A percentile compares a stretch with the other conserved stretches of the same genome.
phyloP scores from a whole-genome alignment of 768 basidiomycete species.

The Pseudohyphozyma bogoriensis region DNA sequence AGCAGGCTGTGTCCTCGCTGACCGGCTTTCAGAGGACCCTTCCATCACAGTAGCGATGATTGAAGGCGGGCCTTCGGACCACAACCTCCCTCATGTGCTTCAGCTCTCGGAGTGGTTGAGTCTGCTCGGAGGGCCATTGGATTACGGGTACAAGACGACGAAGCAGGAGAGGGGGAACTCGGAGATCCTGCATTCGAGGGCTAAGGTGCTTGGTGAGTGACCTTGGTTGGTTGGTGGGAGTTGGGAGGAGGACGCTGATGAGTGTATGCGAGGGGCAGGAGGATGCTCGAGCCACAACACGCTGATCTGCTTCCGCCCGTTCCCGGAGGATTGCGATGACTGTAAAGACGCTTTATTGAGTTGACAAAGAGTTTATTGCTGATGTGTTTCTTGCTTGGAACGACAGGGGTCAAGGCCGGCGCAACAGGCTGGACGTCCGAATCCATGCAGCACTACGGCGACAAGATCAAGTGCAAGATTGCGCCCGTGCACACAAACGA shows the following conservation, averaged over 20 bases:
- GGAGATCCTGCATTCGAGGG: conserved; percentile 4
- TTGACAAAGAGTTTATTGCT: neutral
- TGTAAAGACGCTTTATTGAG: neutral
- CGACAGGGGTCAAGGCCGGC: conserved; percentile 5
- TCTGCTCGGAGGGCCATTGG: neutral
- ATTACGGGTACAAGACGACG: conserved; percentile 2
- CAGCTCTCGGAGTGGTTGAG: conserved; percentile 1
- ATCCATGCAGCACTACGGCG: conserved; percentile 9
- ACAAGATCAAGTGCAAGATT: neutral
- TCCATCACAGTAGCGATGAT: conserved; percentile 29
- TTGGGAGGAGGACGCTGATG: neutral
- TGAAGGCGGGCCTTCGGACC: conserved; percentile 5
- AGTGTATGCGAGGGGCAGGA: neutral
- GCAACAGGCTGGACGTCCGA: neutral
- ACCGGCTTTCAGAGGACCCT: conserved; percentile 39
- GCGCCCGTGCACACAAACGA: conserved; percentile 3
- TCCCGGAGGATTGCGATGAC: conserved; percentile 7
- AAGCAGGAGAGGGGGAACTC: conserved; percentile 7
- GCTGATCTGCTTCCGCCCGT: conserved; percentile 10
- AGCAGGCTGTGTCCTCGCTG: conserved; percentile 40
- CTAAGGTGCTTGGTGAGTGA: conserved; percentile 1
- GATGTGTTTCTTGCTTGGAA: neutral
- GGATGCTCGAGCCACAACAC: conserved; percentile 10
- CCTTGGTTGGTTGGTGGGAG: neutral
- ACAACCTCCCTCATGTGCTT: neutral